Base-by-base conservation (phyloP, 306 rosid species). In the Ochetophila trinervis region DNA sequence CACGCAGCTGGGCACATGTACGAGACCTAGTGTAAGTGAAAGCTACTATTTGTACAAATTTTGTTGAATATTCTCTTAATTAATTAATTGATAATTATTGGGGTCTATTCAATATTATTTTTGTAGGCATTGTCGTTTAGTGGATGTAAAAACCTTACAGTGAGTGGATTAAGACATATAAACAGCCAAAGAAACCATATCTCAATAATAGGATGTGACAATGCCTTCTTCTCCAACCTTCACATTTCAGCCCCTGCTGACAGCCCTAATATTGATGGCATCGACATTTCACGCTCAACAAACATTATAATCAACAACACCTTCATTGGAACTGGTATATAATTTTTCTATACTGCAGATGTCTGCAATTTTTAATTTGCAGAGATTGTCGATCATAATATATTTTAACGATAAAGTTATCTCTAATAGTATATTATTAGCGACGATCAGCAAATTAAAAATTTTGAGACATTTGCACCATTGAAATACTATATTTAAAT, bases 111-210 rank as follows among this genome's bases (percentile, higher is more conserved):
- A 22, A 9, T 7, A 2, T 1, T 22, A 15, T 8, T 34, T 19
- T 1, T 10, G 30, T 32, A 57, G 50, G 65, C 65, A 9, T 37
- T 60, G 17, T 17, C 49, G 36, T 18, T 60, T 20, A 0, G 8
- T 8, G 7, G 19, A 17, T 60, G 65, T 11, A 18, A 60, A 8
- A n/a, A 36, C 9, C 50, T 60, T 1, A 9, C 18, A 8, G 7
- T 37, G 45, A 37, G 15, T 36, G 51, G 65, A 35, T 19, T 60
- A 15, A 60, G 16, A 17, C 49, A 19, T 15, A 6, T 10, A n/a
- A 20, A 60, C 20, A 60, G 65, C 50, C 49, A 12, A 8, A 37
- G 37, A 30, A 35, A n/a, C 64, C 64, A 60, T 37, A 60, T 60
- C 5, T 35, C 22, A 8, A 6, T 36, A 35, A 2, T 49, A 56